Evolutionary conservation across 805 yeast species (phyloP), one percentile per base, ranked within the genome.

Genomic region (Ascoidea rubescens): DNA sequence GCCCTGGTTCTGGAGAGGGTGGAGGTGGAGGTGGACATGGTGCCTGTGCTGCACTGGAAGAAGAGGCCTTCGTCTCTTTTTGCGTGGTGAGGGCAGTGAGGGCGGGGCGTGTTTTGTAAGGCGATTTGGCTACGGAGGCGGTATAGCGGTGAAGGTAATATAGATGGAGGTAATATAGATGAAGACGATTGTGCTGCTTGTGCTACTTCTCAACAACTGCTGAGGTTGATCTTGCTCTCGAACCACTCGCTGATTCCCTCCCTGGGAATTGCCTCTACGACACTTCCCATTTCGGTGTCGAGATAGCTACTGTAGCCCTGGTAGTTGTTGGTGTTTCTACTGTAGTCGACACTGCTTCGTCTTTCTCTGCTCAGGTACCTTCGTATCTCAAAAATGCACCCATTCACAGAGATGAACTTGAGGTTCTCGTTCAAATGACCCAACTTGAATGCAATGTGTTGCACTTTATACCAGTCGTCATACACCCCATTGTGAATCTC

Each of bases 381-480:
- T 50, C 56, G 56, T 3, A 64, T 54, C 55, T 74, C 75, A 63
- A 78, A 79, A 14, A 79, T 58, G 56, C 77, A 73, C 42, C 67
- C 65, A 59, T 78, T 76, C 45, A 79, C 71, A 54, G 77, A 68
- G 17, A 79, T 67, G 56, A 74, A 78, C 49, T 59, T 50, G 37
- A 79, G 56, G 1, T 51, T 44, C 0, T 44, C 45, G 54, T 66
- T 70, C 7, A 58, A 52, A 21, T 65, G 54, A 37, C 65, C 57
- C 52, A 75, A 70, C 5, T 68, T 64, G 46, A 65, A 55, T 1
- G 82, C 84, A 5, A 76, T 71, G 56, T 75, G 79, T 56, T 75
- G 79, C 2, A 78, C 77, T 52, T 76, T 68, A 54, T 70, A 69
- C 83, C 83, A 78, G 54, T 74, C 75, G 59, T 79, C 84, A 59